phyloP scores from a whole-genome alignment of 2,329 filamentous ascomycete genomes.

The Calonectria hawksworthii region DNA sequence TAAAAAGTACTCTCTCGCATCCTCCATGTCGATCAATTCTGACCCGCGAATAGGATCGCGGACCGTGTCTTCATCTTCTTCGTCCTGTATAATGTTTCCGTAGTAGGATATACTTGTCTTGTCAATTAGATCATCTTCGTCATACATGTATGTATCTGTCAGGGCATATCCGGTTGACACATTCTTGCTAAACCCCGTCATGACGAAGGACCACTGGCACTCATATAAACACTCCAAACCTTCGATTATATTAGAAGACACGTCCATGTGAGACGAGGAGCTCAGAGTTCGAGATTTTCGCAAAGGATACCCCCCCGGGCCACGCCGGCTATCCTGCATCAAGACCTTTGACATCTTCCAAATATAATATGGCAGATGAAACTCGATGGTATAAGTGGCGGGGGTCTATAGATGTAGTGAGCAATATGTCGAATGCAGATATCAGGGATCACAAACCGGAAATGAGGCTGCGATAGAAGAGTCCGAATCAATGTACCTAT shows the following conservation, averaged over 20 bases:
- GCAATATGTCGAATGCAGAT: no score
- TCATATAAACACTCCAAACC: background rate
- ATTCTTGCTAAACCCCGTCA: background rate
- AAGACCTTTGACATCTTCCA: background rate
- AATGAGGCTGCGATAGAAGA: background rate
- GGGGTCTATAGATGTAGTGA: background rate
- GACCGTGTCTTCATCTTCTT: background rate
- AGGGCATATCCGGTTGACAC: slow-evolving; percentile 1
- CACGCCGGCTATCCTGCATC: background rate
- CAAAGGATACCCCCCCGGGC: background rate
- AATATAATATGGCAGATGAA: background rate
- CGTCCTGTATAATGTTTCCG: background rate
- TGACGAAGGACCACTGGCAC: slow-evolving; percentile 10
- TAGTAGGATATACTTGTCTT: background rate
- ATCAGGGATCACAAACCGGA: background rate
- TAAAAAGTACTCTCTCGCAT: slow-evolving; percentile 13
- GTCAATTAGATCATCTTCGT: background rate
- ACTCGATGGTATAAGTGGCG: background rate
- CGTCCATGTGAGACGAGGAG: background rate
- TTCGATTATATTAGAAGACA: background rate
- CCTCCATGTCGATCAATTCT: background rate
- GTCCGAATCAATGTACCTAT: background rate
- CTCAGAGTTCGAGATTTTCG: background rate
- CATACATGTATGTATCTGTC: slow-evolving; percentile 19
- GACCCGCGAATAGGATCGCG: background rate